A percentile compares a stretch with the other conserved stretches of the same genome.
phyloP scores from a whole-genome alignment of 352 stramenopile species.

The Elongisporangium anandrum region DNA sequence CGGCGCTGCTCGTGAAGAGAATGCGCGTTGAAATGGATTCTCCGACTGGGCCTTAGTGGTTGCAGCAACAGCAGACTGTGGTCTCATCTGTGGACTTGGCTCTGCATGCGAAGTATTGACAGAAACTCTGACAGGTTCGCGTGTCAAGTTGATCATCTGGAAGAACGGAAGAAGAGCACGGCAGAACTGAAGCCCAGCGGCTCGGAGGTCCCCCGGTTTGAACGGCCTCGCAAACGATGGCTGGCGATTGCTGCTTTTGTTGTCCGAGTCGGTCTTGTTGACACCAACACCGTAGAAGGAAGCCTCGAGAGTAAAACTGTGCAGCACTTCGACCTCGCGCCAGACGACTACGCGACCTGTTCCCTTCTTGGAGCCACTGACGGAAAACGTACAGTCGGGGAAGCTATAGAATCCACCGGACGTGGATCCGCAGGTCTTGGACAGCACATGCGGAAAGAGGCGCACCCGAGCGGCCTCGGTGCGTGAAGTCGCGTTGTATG shows the following conservation, averaged over 20 bases:
- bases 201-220: constrained; percentile 42
- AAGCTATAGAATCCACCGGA: constrained; percentile 60
- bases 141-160: constrained; percentile 46
- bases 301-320: constrained; percentile 78
- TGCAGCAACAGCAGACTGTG: background rate
- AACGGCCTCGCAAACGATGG: constrained; percentile 30
- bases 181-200: constrained; percentile 47
- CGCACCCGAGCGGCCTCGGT: constrained; percentile 49
- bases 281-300: constrained; percentile 64
- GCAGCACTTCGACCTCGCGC: constrained; percentile 53
- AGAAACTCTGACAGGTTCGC: constrained; percentile 3
- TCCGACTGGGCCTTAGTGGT: background rate
- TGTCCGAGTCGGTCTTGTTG: constrained; percentile 19
- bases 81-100: background rate
- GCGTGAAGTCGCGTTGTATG: constrained; percentile 31
- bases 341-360: constrained; percentile 67
- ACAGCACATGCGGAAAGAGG: constrained; percentile 68
- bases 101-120: background rate
- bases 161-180: constrained; percentile 55
- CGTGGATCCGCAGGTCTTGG: constrained; percentile 36
- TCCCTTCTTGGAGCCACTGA: constrained; percentile 48
- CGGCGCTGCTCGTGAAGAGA: background rate
- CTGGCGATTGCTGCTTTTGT: constrained; percentile 8
- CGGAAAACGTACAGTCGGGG: constrained; percentile 66
- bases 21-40: background rate